Evolutionary conservation across 768 basidiomycete species (phyloP).

Genomic region (Mycena rosella): DNA sequence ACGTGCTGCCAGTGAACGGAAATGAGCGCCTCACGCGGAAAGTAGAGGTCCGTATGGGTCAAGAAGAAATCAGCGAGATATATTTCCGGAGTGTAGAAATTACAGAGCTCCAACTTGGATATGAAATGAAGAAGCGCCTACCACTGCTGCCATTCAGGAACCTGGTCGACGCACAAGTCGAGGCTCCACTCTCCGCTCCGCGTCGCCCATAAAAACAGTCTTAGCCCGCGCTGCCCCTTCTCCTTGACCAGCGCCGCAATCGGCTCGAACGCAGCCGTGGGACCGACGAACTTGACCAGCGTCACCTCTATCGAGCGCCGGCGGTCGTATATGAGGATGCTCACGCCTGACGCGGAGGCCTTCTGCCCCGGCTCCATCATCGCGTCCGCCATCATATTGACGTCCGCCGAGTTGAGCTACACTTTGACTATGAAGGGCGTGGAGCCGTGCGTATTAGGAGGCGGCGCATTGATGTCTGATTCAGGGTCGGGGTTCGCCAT

Average conservation of each 20-base stretch:
- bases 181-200: slow-evolving; percentile 25
- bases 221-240: slow-evolving; percentile 7
- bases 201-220: slow-evolving; percentile 18
- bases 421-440: slow-evolving; percentile 30
- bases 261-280: background rate
- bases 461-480: background rate
- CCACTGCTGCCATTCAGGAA: slow-evolving; percentile 26
- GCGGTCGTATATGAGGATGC: slow-evolving; percentile 25
- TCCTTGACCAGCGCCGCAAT: slow-evolving; percentile 13
- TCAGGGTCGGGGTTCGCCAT: background rate
- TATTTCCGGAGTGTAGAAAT: too few relatives aligned
- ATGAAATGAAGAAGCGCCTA: slow-evolving; percentile 1
- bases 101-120: too few relatives aligned
- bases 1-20: too few relatives aligned
- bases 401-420: slow-evolving; percentile 1
- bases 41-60: too few relatives aligned
- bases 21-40: too few relatives aligned
- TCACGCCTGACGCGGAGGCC: background rate
- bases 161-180: slow-evolving; percentile 13
- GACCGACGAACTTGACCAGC: background rate
- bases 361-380: background rate
- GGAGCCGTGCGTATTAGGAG: slow-evolving; percentile 21
- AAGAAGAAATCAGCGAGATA: too few relatives aligned
- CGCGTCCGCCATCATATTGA: background rate
- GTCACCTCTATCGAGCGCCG: slow-evolving; percentile 16